Conservation (phyloP, 495 filamentous ascomycete species). For the Trichoderma gamsii region DNA sequence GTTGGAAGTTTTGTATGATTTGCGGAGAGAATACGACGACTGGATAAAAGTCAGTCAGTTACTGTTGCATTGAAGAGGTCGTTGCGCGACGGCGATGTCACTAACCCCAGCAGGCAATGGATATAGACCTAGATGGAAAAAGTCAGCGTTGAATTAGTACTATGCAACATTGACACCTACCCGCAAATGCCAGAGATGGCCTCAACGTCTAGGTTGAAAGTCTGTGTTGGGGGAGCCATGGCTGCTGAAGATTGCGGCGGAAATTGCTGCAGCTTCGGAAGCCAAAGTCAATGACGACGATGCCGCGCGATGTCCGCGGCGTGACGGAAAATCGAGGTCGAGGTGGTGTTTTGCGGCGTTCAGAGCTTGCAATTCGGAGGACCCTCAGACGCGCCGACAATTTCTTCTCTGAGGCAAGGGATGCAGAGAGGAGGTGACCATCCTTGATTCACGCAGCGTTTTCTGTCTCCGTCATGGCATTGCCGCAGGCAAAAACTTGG, state of each 20-base stretch:
- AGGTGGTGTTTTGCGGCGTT: not conserved
- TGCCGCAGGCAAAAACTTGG: constrained; percentile 7
- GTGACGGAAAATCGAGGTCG: not conserved
- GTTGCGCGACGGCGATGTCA: not conserved
- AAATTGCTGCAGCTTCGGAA: not conserved
- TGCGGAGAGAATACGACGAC: constrained; percentile 96
- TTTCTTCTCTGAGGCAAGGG: not conserved
- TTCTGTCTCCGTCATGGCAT: not conserved
- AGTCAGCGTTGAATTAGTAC: not conserved
- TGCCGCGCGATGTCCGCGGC: not conserved
- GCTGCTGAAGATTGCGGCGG: not conserved
- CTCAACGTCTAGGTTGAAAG: constrained; percentile 69
- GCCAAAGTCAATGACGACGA: not conserved
- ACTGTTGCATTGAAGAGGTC: not conserved
- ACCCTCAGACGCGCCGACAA: not conserved
- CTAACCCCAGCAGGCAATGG: constrained; percentile 78
- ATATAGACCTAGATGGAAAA: constrained; percentile 63
- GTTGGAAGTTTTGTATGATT: constrained; percentile 90
- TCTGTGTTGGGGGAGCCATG: constrained; percentile 66
- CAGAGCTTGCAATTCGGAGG: not conserved
- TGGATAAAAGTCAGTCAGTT: not conserved
- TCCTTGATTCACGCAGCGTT: not conserved
- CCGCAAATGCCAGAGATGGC: constrained; percentile 87
- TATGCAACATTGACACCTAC: constrained; percentile 35
- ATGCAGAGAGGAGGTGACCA: not conserved